These are phyloP conservation scores for Jaminaea rosea DNA, from an alignment of 1,284 basidiomycete species.

Conservation along the genomic window DNA sequence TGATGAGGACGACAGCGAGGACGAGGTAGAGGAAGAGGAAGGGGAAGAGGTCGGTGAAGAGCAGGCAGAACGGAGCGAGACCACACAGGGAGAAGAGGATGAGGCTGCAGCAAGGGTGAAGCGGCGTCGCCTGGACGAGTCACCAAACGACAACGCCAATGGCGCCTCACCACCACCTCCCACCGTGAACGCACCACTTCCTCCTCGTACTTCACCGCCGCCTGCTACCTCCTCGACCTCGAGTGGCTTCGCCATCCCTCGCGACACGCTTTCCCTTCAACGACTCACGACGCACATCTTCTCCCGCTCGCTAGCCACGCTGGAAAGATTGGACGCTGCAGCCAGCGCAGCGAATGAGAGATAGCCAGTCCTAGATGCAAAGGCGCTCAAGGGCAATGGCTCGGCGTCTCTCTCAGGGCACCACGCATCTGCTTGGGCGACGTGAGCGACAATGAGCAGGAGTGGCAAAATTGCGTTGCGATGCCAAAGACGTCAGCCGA, in stretches of 20 bases:
- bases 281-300: neutral
- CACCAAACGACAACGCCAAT: neutral
- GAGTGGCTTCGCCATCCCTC: neutral
- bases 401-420: too few species aligned
- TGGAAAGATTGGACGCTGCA: neutral
- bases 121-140: neutral
- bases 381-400: too few species aligned
- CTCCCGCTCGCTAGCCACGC: neutral
- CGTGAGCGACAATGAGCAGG: too few species aligned
- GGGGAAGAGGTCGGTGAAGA: constrained; percentile 19
- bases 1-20: constrained; percentile 4
- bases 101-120: neutral
- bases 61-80: constrained; percentile 13
- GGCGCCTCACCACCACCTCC: neutral
- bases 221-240: neutral
- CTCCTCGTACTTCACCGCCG: neutral
- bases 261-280: neutral
- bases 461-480: too few species aligned
- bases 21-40: constrained; percentile 16
- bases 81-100: neutral
- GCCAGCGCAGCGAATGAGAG: too few species aligned
- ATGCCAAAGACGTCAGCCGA: too few species aligned
- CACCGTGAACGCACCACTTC: neutral
- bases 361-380: too few species aligned
- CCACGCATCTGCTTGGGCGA: too few species aligned